Conservation (phyloP, 495 filamentous ascomycete genomes). For the Chaetomium cochliodes region DNA sequence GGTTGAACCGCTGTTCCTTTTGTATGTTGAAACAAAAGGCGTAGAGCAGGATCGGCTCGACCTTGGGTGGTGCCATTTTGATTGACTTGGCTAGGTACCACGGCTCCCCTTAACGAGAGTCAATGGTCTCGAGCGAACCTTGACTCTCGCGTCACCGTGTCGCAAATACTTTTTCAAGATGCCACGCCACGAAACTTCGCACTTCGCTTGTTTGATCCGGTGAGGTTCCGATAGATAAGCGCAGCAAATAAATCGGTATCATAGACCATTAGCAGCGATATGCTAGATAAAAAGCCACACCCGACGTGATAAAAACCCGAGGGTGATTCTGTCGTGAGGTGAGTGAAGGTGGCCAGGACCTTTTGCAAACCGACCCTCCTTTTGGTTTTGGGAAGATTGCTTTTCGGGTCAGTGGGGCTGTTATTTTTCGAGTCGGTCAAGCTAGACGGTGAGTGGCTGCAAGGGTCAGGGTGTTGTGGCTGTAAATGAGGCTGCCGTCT, state of each 20-base stretch:
- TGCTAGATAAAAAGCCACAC: not conserved
- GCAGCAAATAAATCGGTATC: not conserved
- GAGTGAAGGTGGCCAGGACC: not conserved
- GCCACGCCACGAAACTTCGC: not conserved
- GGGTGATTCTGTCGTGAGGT: not conserved
- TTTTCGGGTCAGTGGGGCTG: not conserved
- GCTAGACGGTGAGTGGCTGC: not conserved
- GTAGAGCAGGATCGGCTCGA: conserved; percentile 17
- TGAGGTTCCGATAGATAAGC: not conserved
- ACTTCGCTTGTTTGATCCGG: not conserved
- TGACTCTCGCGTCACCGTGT: conserved; percentile 1
- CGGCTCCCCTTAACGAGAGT: not conserved
- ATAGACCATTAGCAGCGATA: not conserved
- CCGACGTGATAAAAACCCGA: not conserved
- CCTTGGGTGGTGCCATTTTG: conserved; percentile 8
- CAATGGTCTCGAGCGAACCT: not conserved
- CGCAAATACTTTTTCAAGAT: not conserved
- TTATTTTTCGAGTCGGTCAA: not conserved
- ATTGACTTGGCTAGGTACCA: not conserved
- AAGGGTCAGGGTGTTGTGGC: not conserved
- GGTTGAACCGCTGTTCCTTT: conserved; percentile 12
- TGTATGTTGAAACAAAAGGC: conserved; percentile 21
- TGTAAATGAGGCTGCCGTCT: not conserved
- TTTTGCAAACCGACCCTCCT: not conserved
- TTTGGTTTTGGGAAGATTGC: not conserved